Evolutionary conservation across 2,329 filamentous ascomycete species (phyloP).

Genomic region (Exophiala lecanii-corni): DNA sequence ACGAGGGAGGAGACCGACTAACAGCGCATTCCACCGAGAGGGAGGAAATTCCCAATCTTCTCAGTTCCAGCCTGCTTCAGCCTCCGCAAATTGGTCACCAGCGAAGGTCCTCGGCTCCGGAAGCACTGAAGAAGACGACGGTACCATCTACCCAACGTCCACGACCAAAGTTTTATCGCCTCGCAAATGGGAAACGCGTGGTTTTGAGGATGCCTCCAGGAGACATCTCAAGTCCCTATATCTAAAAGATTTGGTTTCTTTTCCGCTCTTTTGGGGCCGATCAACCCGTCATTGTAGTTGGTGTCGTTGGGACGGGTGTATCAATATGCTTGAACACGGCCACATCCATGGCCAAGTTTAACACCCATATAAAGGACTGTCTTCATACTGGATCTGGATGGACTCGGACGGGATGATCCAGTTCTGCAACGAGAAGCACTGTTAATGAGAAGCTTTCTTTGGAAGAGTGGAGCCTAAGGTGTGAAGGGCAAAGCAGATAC

Average conservation of each 20-base stretch:
- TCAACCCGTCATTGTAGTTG: background rate
- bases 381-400: too few relatives aligned
- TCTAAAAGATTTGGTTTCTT: background rate
- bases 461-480: too few relatives aligned
- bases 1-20: conserved; percentile 2
- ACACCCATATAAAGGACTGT: background rate
- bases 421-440: too few relatives aligned
- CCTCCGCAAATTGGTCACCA: conserved; percentile 8
- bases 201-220: conserved; percentile 9
- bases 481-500: too few relatives aligned
- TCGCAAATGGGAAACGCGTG: background rate
- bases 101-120: conserved; percentile 11
- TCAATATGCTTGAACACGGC: background rate
- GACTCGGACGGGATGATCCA: too few relatives aligned
- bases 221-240: background rate
- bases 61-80: conserved; percentile 5
- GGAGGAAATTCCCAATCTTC: conserved; percentile 5
- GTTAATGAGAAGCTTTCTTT: too few relatives aligned
- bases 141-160: conserved; percentile 2
- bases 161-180: conserved; percentile 1
- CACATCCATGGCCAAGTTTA: background rate
- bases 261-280: background rate
- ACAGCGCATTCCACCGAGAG: background rate
- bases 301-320: background rate
- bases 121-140: conserved; percentile 7